Conservation (phyloP, 1,139 yeast species). For the Meyerozyma elateridarum region DNA sequence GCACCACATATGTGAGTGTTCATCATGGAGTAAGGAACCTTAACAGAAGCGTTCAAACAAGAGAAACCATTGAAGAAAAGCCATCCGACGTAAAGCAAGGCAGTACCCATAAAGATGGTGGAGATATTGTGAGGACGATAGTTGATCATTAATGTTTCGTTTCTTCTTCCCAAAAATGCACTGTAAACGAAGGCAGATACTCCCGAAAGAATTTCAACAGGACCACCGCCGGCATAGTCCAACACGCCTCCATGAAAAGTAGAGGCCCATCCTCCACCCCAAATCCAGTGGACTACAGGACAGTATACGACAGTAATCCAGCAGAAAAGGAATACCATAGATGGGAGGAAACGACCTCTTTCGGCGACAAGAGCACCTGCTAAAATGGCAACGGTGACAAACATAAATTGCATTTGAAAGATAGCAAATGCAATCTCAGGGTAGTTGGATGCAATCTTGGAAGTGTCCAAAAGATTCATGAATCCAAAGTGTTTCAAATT, state of each 20-base stretch:
- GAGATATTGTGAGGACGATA: constrained; percentile 95
- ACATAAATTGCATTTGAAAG: constrained; percentile 87
- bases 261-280: constrained; percentile 94
- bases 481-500: constrained; percentile 79
- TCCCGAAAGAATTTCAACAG: constrained; percentile 90
- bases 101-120: constrained; percentile 74
- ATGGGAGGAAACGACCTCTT: constrained; percentile 85
- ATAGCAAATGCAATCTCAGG: constrained; percentile 84
- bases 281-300: constrained; percentile 91
- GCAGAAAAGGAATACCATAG: constrained; percentile 72
- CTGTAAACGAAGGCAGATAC: constrained; percentile 86
- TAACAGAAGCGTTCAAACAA: constrained; percentile 58
- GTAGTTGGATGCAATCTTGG: constrained; percentile 41
- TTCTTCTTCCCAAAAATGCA: constrained; percentile 76
- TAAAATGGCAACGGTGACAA: constrained; percentile 85
- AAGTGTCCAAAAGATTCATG: constrained; percentile 58
- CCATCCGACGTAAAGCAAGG: constrained; percentile 70
- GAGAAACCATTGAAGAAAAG: constrained; percentile 85
- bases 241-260: constrained; percentile 75
- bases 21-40: constrained; percentile 81
- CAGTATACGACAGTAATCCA: constrained; percentile 93
- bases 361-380: constrained; percentile 91
- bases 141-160: constrained; percentile 78
- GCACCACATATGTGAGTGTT: constrained; percentile 89
- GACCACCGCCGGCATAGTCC: constrained; percentile 98